Percentiles rank a stretch among this genome's conserved stretches.
Evolutionary conservation across 2,329 filamentous ascomycete species (phyloP).

Genomic region (Fusarium incarnatum): DNA sequence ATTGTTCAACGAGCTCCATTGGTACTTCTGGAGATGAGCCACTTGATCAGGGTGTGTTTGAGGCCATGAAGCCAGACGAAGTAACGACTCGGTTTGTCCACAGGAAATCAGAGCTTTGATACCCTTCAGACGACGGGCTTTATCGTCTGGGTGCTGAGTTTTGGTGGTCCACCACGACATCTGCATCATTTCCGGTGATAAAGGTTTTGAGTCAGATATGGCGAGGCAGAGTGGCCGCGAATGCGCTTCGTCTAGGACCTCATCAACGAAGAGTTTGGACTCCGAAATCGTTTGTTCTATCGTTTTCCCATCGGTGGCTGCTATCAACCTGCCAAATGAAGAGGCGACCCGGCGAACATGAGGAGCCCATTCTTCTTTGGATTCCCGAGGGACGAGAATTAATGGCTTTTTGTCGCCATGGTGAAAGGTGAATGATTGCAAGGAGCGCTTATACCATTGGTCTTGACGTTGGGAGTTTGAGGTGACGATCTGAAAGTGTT

Average conservation of each 20-base stretch:
- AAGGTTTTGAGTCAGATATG: accelerated
- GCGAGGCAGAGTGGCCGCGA: accelerated
- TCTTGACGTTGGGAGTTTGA: slow-evolving; percentile 19
- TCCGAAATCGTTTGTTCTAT: accelerated
- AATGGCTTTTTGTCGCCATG: neutral
- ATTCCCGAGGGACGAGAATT: neutral
- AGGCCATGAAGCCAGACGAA: neutral
- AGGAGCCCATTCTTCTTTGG: slow-evolving; percentile 7
- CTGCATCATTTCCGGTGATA: slow-evolving; percentile 11
- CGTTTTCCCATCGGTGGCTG: accelerated
- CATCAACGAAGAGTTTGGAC: neutral
- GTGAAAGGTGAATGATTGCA: neutral
- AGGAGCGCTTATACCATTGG: slow-evolving; percentile 21
- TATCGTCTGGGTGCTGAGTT: accelerated
- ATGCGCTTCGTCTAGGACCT: neutral
- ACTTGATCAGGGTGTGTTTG: neutral
- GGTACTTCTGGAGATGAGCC: accelerated
- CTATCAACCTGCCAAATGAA: neutral
- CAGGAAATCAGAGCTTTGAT: slow-evolving; percentile 19
- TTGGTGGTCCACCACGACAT: neutral
- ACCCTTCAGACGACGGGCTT: neutral
- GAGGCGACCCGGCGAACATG: neutral
- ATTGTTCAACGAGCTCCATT: neutral
- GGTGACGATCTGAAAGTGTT: slow-evolving; percentile 4
- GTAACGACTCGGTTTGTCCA: neutral